Percentiles rank a stretch among this genome's conserved stretches.
Evolutionary conservation across 345 rosid genomes (phyloP).

Genomic region (Hibiscus mutabilis): DNA sequence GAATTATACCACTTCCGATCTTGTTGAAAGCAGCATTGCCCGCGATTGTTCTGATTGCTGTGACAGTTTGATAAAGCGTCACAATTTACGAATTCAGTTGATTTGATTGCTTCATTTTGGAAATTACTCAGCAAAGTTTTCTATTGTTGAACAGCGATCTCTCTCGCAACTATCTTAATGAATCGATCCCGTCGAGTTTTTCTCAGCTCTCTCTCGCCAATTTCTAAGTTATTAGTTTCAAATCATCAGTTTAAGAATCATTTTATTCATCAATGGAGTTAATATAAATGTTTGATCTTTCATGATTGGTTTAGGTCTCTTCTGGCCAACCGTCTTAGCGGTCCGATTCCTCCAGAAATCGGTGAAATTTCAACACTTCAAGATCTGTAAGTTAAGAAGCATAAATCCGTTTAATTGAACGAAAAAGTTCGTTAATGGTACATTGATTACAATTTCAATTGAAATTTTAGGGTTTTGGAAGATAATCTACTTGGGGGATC

Average conservation of each 20-base stretch:
- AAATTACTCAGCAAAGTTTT: not conserved
- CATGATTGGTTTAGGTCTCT: conserved; percentile 36
- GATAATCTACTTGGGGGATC: conserved; percentile 53
- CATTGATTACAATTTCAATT: conserved; percentile 8
- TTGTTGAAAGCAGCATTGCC: conserved; percentile 23
- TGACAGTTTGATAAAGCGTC: conserved; percentile 50
- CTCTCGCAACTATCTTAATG: conserved; percentile 57
- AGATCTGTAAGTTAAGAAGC: conserved; percentile 42
- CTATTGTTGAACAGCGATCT: conserved; percentile 49
- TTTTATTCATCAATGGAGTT: not conserved
- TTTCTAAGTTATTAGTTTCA: conserved; percentile 36
- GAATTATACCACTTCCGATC: not conserved
- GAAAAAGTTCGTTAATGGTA: not conserved
- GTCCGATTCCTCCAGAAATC: conserved; percentile 52
- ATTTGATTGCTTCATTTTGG: not conserved
- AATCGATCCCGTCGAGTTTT: conserved; percentile 55
- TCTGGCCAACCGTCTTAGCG: conserved; percentile 57
- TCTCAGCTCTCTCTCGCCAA: conserved; percentile 38
- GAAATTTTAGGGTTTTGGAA: conserved; percentile 50
- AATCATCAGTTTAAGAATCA: not conserved
- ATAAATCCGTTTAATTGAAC: not conserved
- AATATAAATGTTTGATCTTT: conserved; percentile 2
- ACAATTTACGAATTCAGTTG: conserved; percentile 19
- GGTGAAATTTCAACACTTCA: conserved; percentile 49
- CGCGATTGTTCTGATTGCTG: conserved; percentile 42